Evolutionary conservation across 2,329 filamentous ascomycete species (phyloP), one percentile per base, ranked within the genome.

Genomic region (Purpureocillium lavendulum): DNA sequence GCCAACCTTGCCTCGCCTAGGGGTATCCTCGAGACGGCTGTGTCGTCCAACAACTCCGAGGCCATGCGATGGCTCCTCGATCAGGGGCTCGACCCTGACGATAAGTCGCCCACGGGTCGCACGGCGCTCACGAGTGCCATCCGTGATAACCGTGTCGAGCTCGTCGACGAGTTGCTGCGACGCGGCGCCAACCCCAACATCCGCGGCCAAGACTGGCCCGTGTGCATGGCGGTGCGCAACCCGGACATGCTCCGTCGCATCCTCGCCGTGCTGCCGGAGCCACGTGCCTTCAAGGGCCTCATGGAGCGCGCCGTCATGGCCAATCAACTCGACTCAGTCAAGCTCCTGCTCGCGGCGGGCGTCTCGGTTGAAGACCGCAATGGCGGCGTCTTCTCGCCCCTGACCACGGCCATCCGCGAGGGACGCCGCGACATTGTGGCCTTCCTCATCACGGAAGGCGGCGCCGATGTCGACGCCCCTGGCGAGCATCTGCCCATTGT

Each of bases 401-500:
- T 84, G 4, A 84, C 80, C 0, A 81, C 77, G 0, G 77, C 78
- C 8, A 75, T 84, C 40, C 76, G 80, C 11, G 80, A 84, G 56
- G 65, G 75, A 17, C 69, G 70, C 48, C 73, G 70, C 33, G 70
- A 73, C 1, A 82, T 84, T 40, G 76, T 82, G 31, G 57, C 56
- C 4, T 84, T 68, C 60, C 68, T 84, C 9, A 64, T 84, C 41
- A 68, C 75, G 36, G 71, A 79, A 44, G 78, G 71, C 1, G 71
- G 70, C 8, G 80, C 80, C 0, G 77, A 84, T 49, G 70, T 77
- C 33, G 84, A 84, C 53, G 66, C 75, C 0, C 80, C 81, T 0
- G 81, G 81, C 15, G 81, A 85, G 63, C 81, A 85, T 56, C 61
- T 85, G 10, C 81, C 81, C 7, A 71, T 85, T 39, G 79, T 85